phyloP scores from a whole-genome alignment of 768 basidiomycete species.

The Rossbeevera mucosa region DNA sequence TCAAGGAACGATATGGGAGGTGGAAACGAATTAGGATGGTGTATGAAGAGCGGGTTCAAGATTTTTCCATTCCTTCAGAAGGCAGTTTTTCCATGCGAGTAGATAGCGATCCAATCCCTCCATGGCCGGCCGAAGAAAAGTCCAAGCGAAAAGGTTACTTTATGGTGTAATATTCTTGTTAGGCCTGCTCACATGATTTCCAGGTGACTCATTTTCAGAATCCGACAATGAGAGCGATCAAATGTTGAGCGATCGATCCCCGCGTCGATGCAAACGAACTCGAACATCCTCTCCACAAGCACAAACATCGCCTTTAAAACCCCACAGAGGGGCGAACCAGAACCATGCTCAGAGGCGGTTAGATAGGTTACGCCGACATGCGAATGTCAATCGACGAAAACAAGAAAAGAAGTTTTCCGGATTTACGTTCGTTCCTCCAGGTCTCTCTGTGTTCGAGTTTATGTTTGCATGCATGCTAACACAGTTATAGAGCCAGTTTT shows the following conservation, averaged over 20 bases:
- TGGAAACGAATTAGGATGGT: slow-evolving; percentile 23
- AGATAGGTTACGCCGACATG: slow-evolving; percentile 36
- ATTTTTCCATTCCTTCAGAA: slow-evolving; percentile 23
- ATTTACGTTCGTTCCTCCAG: slow-evolving; percentile 15
- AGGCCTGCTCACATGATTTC: slow-evolving; percentile 1
- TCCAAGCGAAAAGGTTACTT: slow-evolving; percentile 50
- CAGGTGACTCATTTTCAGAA: slow-evolving; percentile 19
- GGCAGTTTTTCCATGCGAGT: slow-evolving; percentile 32
- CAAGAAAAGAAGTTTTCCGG: slow-evolving; percentile 39
- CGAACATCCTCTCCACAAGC: slow-evolving; percentile 44
- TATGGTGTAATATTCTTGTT: neutral
- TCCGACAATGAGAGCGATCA: slow-evolving; percentile 28
- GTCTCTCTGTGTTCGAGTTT: slow-evolving; percentile 7
- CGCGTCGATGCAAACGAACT: slow-evolving; percentile 39
- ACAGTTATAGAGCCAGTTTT: slow-evolving; percentile 4
- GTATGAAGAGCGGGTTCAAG: slow-evolving; percentile 30
- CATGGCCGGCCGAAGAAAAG: slow-evolving; percentile 25
- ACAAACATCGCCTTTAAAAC: slow-evolving; percentile 43
- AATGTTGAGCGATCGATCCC: slow-evolving; percentile 30
- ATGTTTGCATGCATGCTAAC: slow-evolving; percentile 7
- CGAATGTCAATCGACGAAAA: slow-evolving; percentile 35
- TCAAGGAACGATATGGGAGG: slow-evolving; percentile 23
- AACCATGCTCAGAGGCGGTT: slow-evolving; percentile 38
- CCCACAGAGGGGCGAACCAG: slow-evolving; percentile 36
- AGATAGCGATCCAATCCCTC: slow-evolving; percentile 16